Evolutionary conservation across 345 rosid genomes (phyloP).

Genomic region (Theobroma cacao): DNA sequence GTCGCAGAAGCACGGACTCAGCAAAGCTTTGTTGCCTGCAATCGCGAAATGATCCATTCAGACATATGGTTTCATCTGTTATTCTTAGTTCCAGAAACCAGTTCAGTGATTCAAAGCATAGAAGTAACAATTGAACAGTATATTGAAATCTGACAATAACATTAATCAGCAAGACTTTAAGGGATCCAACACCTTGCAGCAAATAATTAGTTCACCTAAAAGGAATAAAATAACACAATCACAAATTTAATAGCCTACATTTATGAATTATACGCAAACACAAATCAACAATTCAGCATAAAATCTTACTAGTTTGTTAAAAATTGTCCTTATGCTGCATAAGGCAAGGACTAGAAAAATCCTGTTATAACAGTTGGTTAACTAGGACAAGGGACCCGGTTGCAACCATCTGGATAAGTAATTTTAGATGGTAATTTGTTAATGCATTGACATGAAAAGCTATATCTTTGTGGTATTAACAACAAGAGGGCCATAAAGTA

Average conservation of each 20-base stretch:
- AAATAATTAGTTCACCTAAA: neutral
- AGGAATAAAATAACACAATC: neutral
- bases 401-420: neutral
- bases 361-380: neutral
- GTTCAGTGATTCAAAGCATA: neutral
- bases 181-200: neutral
- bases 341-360: neutral
- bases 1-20: slow-evolving; percentile 67
- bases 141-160: neutral
- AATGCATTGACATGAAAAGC: neutral
- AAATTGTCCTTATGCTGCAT: neutral
- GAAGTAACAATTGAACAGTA: neutral
- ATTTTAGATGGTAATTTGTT: neutral
- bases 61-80: neutral
- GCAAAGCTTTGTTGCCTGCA: slow-evolving; percentile 94
- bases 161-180: neutral
- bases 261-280: neutral
- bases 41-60: slow-evolving; percentile 12
- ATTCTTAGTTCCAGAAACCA: slow-evolving; percentile 5
- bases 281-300: neutral
- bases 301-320: neutral
- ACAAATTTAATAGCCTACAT: neutral
- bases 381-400: neutral
- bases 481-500: neutral
- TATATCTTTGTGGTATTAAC: neutral